Base-by-base conservation (phyloP, 768 basidiomycete genomes). In the Rhodotorula sphaerocarpa region DNA sequence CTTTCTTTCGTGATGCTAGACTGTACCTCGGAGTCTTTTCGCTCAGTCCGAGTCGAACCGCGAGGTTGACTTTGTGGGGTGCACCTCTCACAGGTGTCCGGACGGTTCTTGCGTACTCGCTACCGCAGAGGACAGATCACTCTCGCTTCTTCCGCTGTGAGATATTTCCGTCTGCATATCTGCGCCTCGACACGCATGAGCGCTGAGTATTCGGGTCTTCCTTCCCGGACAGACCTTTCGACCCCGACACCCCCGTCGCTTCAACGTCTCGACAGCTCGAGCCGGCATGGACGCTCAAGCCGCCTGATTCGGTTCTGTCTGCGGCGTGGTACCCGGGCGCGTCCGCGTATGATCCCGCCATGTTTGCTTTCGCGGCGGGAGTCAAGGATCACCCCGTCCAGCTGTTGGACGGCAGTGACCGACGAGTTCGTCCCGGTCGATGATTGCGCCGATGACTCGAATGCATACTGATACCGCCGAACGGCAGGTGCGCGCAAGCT, bases 371-470 rank as follows among this genome's bases (percentile, higher is more conserved):
- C 73, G 77, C 89, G 0, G 82, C 86, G 0, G 90, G 87, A 10
- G 83, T 92, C 11, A 81, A 88, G 30, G 90, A 93, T 73, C 82
- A 82, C 47, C 91, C 92, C 0, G 82, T 96, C 3, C 86, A 88
- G 69, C 78, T 96, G 20, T 76, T 95, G 0, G 89, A 97, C 71
- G 93, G 83, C 0, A 77, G 76, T 0, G 60, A 62, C 27, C 52
- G 83, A 84, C 71, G 89, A 87, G 46, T 77, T 84, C 74, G 92
- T 90, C 44, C 55, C 20, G 43, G 52, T 51, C n/a, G 33, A 27
- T 46, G 18, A 36, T 20, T 15, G 43, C 27, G 23, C 50, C 4
- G 10, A 21, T n/a, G 51, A 41, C 16, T 45, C 28, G 2, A 7
- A 44, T 25, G 39, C 43, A 25, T 52, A 63, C 43, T n/a, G n/a